These are phyloP conservation scores for Lycium ferocissimum DNA, from an alignment of 257 asterid species.

Conservation along the genomic window DNA sequence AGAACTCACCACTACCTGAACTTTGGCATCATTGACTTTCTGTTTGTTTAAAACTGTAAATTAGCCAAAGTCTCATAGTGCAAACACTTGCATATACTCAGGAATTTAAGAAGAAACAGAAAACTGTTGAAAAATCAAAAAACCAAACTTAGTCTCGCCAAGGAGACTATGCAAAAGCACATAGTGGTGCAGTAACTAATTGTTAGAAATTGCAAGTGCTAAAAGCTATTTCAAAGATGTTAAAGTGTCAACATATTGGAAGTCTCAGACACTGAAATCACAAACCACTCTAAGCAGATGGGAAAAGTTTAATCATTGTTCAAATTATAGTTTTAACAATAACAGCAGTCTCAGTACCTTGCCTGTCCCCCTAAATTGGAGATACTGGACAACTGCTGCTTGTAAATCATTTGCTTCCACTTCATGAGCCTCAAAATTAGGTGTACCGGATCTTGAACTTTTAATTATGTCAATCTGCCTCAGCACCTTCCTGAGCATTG, in stretches of 20 bases:
- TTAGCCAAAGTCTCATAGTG: slow-evolving; percentile 14
- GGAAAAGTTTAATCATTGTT: neutral
- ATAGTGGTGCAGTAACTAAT: slow-evolving; percentile 9
- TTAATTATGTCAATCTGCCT: slow-evolving; percentile 83
- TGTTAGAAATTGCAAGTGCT: slow-evolving; percentile 24
- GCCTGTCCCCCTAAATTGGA: slow-evolving; percentile 86
- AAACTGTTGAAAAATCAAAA: neutral
- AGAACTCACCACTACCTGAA: slow-evolving; percentile 7
- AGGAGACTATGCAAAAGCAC: slow-evolving; percentile 14
- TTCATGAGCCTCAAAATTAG: slow-evolving; percentile 89
- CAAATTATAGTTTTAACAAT: neutral
- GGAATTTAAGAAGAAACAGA: neutral
- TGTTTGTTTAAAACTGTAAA: slow-evolving; percentile 20
- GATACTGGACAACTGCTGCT: slow-evolving; percentile 82
- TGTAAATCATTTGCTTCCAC: slow-evolving; percentile 89
- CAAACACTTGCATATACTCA: slow-evolving; percentile 14
- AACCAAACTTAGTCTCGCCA: neutral
- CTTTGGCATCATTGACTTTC: slow-evolving; percentile 3
- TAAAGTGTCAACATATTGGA: neutral
- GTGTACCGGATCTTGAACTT: slow-evolving; percentile 86
- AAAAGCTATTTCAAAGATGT: slow-evolving; percentile 1
- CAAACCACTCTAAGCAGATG: slow-evolving; percentile 25
- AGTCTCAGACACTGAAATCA: slow-evolving; percentile 25
- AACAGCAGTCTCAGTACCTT: slow-evolving; percentile 62
- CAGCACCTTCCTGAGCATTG: slow-evolving; percentile 86